Base-by-base conservation (phyloP, 441 rosid genomes). In the Pelargonium citronellum region DNA sequence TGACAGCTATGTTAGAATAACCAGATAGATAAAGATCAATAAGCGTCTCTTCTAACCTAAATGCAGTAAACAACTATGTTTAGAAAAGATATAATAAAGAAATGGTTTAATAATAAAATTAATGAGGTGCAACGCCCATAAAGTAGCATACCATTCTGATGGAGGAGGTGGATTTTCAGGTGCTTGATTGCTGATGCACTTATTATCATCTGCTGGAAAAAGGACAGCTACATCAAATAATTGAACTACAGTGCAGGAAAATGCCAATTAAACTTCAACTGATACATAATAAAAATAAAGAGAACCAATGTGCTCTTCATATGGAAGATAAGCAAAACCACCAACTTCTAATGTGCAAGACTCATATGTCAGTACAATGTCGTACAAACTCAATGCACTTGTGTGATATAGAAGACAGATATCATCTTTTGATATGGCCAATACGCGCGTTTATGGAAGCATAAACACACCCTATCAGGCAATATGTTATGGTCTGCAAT, bases 21-120 rank as follows among this genome's bases (percentile, higher is more conserved):
- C 89, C 92, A 76, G 92, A 82, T 66, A 90, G 78, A 80, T 83
- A 92, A 74, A 86, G 83, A 68, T 90, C 87, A 39, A 87, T 92
- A 61, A 92, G 92, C 58, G 92, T 78, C 70, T 92, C 98, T 79
- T 92, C 98, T 77, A 92, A 79, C 98, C 98, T 89, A 77, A 69
- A 69, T 70, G 43, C 74, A 75, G 62, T 24, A 53, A 30, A 74
- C 22, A 66, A 71, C 13, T 16, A 63, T 30, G 57, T n/a, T 72
- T 46, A 75, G 46, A 55, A 81, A 73, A 71, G 58, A 75, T 63
- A 69, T 39, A 78, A 49, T 49, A 19, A 72, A 64, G 69, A 10
- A 44, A 64, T 41, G 41, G 49, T 20, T 51, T 17, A 57, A 30
- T 58, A 22, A 7, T 73, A 70, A 49, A 68, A 55, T 30, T 30